phyloP scores from a whole-genome alignment of 106 monocot genomes.

The Hemerocallis citrina region DNA sequence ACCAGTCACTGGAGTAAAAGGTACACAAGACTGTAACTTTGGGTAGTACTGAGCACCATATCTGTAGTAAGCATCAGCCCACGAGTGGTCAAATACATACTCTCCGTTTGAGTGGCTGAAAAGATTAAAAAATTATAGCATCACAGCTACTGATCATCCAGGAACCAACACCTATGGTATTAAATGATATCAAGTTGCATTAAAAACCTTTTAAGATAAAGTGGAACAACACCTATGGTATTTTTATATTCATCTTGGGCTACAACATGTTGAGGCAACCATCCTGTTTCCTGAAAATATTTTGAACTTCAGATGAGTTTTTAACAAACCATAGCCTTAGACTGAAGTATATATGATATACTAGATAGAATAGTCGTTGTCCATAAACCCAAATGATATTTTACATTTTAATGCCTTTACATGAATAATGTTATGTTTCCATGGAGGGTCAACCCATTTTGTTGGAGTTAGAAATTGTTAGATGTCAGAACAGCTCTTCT shows the following conservation, averaged over 20 bases:
- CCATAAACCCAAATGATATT: too few relatives aligned
- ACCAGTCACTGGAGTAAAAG: slow-evolving; percentile 96
- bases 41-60: slow-evolving; percentile 89
- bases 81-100: slow-evolving; percentile 96
- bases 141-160: slow-evolving; percentile 4
- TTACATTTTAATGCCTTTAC: too few relatives aligned
- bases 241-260: slow-evolving; percentile 81
- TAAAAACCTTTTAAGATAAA: slow-evolving; percentile 97
- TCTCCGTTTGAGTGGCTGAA: slow-evolving; percentile 97
- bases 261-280: slow-evolving; percentile 90
- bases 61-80: slow-evolving; percentile 95
- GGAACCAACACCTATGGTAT: too few relatives aligned
- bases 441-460: too few relatives aligned
- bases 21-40: slow-evolving; percentile 91
- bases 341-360: background rate
- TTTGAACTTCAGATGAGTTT: slow-evolving; percentile 11
- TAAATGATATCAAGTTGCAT: slow-evolving; percentile 7
- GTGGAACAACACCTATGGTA: slow-evolving; percentile 92
- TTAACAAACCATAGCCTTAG: slow-evolving; percentile 3
- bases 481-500: too few relatives aligned
- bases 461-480: too few relatives aligned
- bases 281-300: slow-evolving; percentile 99
- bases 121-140: background rate
- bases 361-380: background rate
- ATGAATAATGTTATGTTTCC: too few relatives aligned